Evolutionary conservation across 2,329 filamentous ascomycete species (phyloP).

Genomic region (Cyanodermella asteris): DNA sequence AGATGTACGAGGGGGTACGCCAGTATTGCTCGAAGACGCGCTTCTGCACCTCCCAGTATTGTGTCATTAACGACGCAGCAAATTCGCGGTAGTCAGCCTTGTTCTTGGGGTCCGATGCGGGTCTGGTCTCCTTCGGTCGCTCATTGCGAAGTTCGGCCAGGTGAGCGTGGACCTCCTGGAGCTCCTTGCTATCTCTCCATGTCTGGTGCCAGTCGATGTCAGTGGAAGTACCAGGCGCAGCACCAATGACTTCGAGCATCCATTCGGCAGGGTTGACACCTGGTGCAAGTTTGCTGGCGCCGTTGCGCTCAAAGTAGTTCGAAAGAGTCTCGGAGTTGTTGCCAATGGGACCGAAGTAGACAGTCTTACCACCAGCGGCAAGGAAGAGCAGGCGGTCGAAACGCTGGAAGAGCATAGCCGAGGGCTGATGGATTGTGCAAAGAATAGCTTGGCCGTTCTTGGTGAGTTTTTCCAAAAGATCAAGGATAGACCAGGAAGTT

Average conservation of each 20-base stretch:
- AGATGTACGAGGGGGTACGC: constrained; percentile 76
- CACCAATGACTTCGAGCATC: constrained; percentile 40
- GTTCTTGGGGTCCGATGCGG: too few relatives aligned
- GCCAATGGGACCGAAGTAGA: constrained; percentile 49
- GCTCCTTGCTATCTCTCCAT: constrained; percentile 39
- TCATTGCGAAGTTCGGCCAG: constrained; percentile 33
- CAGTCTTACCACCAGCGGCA: constrained; percentile 40
- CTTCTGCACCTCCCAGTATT: constrained; percentile 43
- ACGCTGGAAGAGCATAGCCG: constrained; percentile 78
- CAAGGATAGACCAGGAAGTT: constrained; percentile 79
- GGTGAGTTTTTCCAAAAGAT: constrained; percentile 72
- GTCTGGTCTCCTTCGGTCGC: constrained; percentile 23
- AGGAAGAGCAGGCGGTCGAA: constrained; percentile 47
- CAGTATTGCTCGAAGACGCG: constrained; percentile 85
- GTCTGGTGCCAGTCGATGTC: constrained; percentile 44
- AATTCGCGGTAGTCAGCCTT: constrained; percentile 73
- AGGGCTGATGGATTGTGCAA: constrained; percentile 97
- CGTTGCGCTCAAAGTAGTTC: constrained; percentile 43
- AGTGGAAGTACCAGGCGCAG: constrained; percentile 39
- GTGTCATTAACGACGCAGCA: constrained; percentile 48
- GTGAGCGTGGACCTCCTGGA: constrained; percentile 32
- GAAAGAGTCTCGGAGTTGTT: constrained; percentile 33
- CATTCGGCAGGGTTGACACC: constrained; percentile 56
- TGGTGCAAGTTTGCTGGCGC: constrained; percentile 34
- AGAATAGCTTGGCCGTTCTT: constrained; percentile 79